A percentile compares a stretch with the other conserved stretches of the same genome.
phyloP scores from a whole-genome alignment of 2,329 filamentous ascomycete species.

The Alternaria atra region DNA sequence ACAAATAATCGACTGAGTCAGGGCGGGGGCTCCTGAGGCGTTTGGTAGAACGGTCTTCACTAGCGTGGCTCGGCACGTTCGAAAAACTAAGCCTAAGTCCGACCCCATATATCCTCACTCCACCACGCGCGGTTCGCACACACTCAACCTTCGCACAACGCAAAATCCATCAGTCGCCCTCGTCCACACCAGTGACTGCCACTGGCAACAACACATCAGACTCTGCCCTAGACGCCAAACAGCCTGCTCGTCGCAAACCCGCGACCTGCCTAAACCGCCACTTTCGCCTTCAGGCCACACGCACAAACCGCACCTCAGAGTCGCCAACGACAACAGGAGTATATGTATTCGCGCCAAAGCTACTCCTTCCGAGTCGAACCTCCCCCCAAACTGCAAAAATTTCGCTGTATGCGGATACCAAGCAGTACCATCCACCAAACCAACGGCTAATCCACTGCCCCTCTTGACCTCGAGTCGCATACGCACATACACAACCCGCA shows the following conservation, averaged over 20 bases:
- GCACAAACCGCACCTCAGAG: constrained; percentile 43
- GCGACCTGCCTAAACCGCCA: constrained; percentile 48
- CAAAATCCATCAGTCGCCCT: constrained; percentile 31
- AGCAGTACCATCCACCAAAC: constrained; percentile 89
- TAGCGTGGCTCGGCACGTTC: constrained; percentile 27
- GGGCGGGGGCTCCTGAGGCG: constrained; percentile 11
- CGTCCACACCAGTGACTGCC: constrained; percentile 30
- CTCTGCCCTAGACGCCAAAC: neutral
- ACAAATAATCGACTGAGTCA: neutral
- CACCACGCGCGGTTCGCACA: constrained; percentile 26
- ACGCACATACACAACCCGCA: constrained; percentile 45
- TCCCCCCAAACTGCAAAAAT: constrained; percentile 95
- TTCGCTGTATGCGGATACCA: constrained; percentile 94
- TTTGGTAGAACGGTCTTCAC: constrained; percentile 9
- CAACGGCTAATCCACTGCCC: constrained; percentile 79
- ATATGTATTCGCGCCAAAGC: constrained; percentile 99
- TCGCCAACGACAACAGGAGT: constrained; percentile 65
- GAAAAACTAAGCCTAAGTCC: constrained; percentile 21
- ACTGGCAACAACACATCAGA: constrained; percentile 25
- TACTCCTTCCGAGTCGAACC: constrained; percentile 93
- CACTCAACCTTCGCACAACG: constrained; percentile 30
- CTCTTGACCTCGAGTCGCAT: constrained; percentile 49
- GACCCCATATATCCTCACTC: constrained; percentile 28
- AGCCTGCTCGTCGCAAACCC: constrained; percentile 33
- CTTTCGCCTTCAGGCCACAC: constrained; percentile 38